phyloP scores from a whole-genome alignment of 169 alveolate species.

The Eimeria nieschulzi region DNA sequence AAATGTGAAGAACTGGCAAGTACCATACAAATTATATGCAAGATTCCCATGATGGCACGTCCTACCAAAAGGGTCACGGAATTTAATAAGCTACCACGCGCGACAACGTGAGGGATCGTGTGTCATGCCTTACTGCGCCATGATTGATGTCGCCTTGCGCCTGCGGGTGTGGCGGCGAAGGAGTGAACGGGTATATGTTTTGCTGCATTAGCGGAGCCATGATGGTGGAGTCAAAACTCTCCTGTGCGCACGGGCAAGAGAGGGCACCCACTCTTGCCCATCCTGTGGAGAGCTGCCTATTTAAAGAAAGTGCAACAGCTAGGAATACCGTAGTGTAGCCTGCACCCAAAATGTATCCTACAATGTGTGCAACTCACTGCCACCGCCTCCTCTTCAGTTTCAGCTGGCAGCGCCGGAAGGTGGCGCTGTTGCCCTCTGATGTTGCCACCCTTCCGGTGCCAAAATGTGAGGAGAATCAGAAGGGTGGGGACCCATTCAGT shows the following conservation, averaged over 20 bases:
- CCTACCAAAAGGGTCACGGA: too few species aligned
- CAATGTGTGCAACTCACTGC: constrained; percentile 19
- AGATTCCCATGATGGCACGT: not conserved
- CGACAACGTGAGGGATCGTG: too few species aligned
- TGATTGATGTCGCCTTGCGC: constrained; percentile 29
- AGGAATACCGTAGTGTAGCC: not conserved
- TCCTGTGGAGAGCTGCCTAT: not conserved
- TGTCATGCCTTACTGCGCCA: constrained; percentile 15
- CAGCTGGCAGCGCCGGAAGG: constrained; percentile 22
- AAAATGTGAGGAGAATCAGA: constrained; percentile 60
- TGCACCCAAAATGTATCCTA: not conserved
- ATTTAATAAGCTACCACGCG: too few species aligned
- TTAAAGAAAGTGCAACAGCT: not conserved
- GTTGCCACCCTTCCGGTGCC: constrained; percentile 59
- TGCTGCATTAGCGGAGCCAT: constrained; percentile 73
- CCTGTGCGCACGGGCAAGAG: constrained; percentile 13
- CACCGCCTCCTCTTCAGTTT: constrained; percentile 20
- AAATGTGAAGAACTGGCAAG: too few species aligned
- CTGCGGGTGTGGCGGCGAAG: constrained; percentile 49
- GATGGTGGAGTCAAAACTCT: constrained; percentile 58
- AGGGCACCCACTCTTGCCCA: not conserved
- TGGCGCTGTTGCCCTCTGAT: constrained; percentile 38
- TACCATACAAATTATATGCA: not conserved
- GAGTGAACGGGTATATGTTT: constrained; percentile 41
- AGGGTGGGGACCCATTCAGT: constrained; percentile 70